A percentile compares a stretch with the other conserved stretches of the same genome.
Evolutionary conservation across 129 eudicot genomes (phyloP).

Genomic region (Artemisia annua): DNA sequence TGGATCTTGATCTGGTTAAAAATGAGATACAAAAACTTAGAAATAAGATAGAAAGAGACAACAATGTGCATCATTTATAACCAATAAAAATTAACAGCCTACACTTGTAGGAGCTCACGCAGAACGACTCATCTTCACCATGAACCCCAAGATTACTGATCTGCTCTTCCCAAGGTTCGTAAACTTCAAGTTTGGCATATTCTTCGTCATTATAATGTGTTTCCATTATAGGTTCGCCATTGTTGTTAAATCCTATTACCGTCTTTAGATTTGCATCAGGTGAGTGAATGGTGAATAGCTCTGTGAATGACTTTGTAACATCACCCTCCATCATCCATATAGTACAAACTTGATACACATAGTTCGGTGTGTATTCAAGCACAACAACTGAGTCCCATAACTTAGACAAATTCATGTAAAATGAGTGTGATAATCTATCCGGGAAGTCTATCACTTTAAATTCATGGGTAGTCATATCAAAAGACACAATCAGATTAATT

Average conservation of each 20-base stretch:
- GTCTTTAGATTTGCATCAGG: not conserved
- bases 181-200: not conserved
- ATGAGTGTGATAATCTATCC: not conserved
- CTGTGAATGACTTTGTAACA: not conserved
- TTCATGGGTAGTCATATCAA: not conserved
- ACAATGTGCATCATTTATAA: too few species aligned
- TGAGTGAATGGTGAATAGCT: not conserved
- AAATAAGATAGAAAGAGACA: too few species aligned
- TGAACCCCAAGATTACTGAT: not conserved
- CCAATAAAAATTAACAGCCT: too few species aligned
- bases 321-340: too few species aligned
- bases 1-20: too few species aligned
- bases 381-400: too few species aligned
- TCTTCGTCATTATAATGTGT: not conserved
- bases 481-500: not conserved
- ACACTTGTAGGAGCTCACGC: not conserved
- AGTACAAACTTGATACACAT: too few species aligned
- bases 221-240: slow-evolving; percentile 1
- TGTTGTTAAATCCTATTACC: not conserved
- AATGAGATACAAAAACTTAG: too few species aligned
- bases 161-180: not conserved
- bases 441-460: not conserved
- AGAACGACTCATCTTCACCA: not conserved
- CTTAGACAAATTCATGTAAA: too few species aligned
- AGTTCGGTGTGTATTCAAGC: too few species aligned